Evolutionary conservation across 1,284 basidiomycete species (phyloP).

Genomic region (Ceratobasidium sp.): DNA sequence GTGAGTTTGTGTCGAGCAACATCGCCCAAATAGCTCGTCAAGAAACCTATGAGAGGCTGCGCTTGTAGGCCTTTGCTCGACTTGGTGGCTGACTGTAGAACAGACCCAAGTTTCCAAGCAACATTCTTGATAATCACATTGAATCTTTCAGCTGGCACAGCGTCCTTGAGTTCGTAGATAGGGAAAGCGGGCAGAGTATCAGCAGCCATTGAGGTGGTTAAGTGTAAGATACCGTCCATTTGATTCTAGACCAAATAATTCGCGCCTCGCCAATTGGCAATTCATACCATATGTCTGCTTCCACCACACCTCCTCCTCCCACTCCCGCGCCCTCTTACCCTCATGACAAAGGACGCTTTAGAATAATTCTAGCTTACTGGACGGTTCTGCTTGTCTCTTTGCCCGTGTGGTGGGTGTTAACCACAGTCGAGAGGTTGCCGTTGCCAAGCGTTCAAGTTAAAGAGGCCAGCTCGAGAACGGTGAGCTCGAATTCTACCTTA

Average conservation of each 20-base stretch:
- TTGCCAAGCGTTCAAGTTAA: constrained; percentile 76
- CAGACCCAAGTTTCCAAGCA: constrained; percentile 32
- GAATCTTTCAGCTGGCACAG: constrained; percentile 30
- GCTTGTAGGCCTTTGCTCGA: constrained; percentile 4
- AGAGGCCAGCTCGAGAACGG: constrained; percentile 59
- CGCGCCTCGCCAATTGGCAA: constrained; percentile 38
- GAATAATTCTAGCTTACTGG: constrained; percentile 82
- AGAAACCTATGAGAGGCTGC: constrained; percentile 29
- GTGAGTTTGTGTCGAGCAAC: constrained; percentile 31
- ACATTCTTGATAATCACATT: constrained; percentile 13
- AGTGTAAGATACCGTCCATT: neutral
- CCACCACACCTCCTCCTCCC: constrained; percentile 26
- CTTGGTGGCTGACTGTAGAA: constrained; percentile 3
- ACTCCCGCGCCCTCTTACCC: constrained; percentile 18
- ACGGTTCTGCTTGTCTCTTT: constrained; percentile 76
- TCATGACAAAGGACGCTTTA: constrained; percentile 40
- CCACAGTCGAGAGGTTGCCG: constrained; percentile 83
- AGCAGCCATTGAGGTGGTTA: constrained; percentile 18
- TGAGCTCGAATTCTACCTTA: constrained; percentile 54
- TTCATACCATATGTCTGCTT: constrained; percentile 33
- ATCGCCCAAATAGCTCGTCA: constrained; percentile 37
- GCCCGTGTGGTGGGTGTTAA: constrained; percentile 91
- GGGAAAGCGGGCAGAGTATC: constrained; percentile 34
- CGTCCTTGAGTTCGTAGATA: constrained; percentile 35
- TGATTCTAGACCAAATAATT: constrained; percentile 19